Evolutionary conservation across 495 filamentous ascomycete genomes (phyloP), one percentile per base, ranked within the genome.

Genomic region (Xylaria scruposa): DNA sequence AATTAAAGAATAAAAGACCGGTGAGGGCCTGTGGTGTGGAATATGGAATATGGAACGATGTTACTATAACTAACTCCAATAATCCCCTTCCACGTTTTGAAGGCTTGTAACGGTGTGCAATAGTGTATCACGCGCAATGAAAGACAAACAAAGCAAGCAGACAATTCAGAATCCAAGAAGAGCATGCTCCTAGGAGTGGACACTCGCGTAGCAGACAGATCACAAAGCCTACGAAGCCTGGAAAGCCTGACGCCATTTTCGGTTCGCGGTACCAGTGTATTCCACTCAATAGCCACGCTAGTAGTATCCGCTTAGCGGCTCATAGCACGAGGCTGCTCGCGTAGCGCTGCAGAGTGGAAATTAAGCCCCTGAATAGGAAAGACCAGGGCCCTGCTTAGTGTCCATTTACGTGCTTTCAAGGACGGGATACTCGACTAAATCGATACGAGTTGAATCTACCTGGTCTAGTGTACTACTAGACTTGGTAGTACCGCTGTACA

Each of bases 281-380:
- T 8, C 54, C 54, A 59, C 54, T 36, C 54, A 17, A 59, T 17
- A 59, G 31, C 54, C 54, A 59, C 54, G 29, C 47, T 59, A 15
- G 17, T 26, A 13, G 65, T 8, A 4, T 29, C 36, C 66, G 49
- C 51, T 68, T 59, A 47, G 67, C 67, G 56, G 67, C 40, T 69
- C 42, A 42, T 49, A 38, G 67, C 54, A 42, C 44, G 56, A 67
- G 65, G 65, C 65, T 67, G 65, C 49, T 67, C 67, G 53, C 67
- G 36, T 69, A 69, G 54, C 42, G 67, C 67, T 61, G 67, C 53
- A 59, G n/a, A 12, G 67, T 61, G 67, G 67, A 69, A 69, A 69
- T 69, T 69, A 69, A 60, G 49, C 67, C 67, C 67, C 56, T 47
- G 31, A 60, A 26, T 31, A 68, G 51, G 51, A 51, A 56, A 59